Percentiles rank a stretch among this genome's conserved stretches.
These are phyloP conservation scores for Porosira glacialis DNA, from an alignment of 352 stramenopile genomes.

Conservation along the genomic window DNA sequence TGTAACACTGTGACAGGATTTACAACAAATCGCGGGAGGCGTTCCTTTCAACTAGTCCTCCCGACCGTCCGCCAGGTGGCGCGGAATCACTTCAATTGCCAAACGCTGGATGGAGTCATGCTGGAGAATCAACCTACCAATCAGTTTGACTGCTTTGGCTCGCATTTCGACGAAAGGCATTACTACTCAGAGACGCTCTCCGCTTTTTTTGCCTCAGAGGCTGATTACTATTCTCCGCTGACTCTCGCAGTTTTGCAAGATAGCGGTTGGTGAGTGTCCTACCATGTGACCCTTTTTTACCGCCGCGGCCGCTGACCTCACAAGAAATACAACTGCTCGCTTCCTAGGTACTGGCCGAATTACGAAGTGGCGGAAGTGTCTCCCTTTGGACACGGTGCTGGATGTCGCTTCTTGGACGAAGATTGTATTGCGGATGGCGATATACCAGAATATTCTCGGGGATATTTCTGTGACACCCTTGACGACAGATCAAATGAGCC, in stretches of 20 bases:
- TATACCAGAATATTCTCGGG: conserved; percentile 11
- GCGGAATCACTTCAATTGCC: conserved; percentile 80
- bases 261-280: conserved; percentile 78
- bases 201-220: conserved; percentile 64
- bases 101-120: conserved; percentile 62
- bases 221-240: conserved; percentile 64
- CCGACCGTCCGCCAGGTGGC: conserved; percentile 60
- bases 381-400: conserved; percentile 28
- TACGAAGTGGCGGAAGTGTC: conserved; percentile 18
- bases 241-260: conserved; percentile 77
- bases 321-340: no score
- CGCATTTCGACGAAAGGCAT: conserved; percentile 77
- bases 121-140: conserved; percentile 77
- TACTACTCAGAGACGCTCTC: conserved; percentile 67
- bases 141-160: conserved; percentile 63
- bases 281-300: no score
- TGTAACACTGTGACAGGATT: conserved; percentile 75
- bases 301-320: no score
- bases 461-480: no score
- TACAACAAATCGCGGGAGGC: conserved; percentile 52
- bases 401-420: conserved; percentile 35
- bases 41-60: conserved; percentile 69
- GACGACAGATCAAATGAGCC: no score
- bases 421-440: conserved; percentile 29
- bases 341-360: conserved; percentile 32